These are phyloP conservation scores for Microdochium bolleyi DNA, from an alignment of 2,329 filamentous ascomycete genomes.

Conservation along the genomic window DNA sequence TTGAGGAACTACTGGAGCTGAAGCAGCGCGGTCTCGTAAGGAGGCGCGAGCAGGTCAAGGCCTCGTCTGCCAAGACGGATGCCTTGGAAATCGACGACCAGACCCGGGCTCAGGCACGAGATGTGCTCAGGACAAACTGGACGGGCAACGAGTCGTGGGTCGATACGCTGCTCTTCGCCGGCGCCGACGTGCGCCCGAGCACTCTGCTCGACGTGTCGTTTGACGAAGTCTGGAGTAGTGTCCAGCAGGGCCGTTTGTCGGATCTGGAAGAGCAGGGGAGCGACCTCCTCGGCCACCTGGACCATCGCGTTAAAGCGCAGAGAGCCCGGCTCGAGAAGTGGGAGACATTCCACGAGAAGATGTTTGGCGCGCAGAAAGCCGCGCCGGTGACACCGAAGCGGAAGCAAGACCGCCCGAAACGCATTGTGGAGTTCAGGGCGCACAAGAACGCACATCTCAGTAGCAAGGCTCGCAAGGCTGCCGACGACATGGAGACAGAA, in stretches of 20 bases:
- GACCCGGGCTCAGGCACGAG: conserved; percentile 43
- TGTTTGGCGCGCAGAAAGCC: conserved; percentile 25
- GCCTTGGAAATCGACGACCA: conserved; percentile 30
- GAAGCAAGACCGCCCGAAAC: not conserved
- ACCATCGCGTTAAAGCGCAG: conserved; percentile 59
- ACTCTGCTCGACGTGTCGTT: conserved; percentile 60
- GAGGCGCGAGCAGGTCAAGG: conserved; percentile 39
- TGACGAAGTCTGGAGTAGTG: conserved; percentile 61
- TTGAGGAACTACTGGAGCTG: conserved; percentile 54
- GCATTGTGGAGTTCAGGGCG: not conserved
- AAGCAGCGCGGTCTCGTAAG: conserved; percentile 53
- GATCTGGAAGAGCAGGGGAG: conserved; percentile 43
- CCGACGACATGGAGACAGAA: not conserved
- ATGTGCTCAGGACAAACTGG: conserved; percentile 66
- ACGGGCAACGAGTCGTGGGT: conserved; percentile 69
- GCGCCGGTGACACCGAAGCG: not conserved
- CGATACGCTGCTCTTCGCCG: conserved; percentile 61
- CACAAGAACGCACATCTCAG: not conserved
- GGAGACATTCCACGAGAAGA: conserved; percentile 54
- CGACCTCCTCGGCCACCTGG: conserved; percentile 63
- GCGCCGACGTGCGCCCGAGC: conserved; percentile 47
- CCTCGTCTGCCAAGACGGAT: conserved; percentile 11
- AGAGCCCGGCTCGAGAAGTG: conserved; percentile 62
- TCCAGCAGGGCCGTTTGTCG: conserved; percentile 49
- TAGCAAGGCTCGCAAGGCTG: conserved; percentile 3